A percentile compares a stretch with the other conserved stretches of the same genome.
These are phyloP conservation scores for Nigrospora osmanthi DNA, from an alignment of 2,329 filamentous ascomycete genomes.

Conservation along the genomic window DNA sequence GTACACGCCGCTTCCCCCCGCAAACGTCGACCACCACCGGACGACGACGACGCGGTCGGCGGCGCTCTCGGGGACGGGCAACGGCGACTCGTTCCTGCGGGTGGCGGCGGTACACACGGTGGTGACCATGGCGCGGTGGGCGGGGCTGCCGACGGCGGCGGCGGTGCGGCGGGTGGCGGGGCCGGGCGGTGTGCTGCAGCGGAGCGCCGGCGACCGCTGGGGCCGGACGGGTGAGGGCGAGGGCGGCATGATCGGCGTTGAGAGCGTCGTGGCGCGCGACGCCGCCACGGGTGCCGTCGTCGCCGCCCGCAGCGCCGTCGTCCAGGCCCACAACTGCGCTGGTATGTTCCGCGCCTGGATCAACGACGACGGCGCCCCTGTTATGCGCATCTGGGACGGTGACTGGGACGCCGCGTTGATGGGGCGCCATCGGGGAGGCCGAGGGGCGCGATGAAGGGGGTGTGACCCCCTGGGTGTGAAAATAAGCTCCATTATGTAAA, in stretches of 20 bases:
- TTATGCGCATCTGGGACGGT: slow-evolving; percentile 52
- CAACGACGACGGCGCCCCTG: slow-evolving; percentile 49
- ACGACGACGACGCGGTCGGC: slow-evolving; percentile 26
- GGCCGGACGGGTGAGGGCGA: slow-evolving; percentile 67
- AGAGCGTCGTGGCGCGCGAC: slow-evolving; percentile 42
- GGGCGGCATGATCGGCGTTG: slow-evolving; percentile 80
- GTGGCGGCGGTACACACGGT: slow-evolving; percentile 63
- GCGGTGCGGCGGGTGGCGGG: slow-evolving; percentile 63
- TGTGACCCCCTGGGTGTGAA: no score
- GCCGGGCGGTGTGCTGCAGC: slow-evolving; percentile 63
- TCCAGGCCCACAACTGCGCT: slow-evolving; percentile 77
- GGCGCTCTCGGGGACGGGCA: slow-evolving; percentile 72
- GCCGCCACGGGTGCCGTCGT: slow-evolving; percentile 31
- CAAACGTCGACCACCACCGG: background rate
- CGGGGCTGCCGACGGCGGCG: slow-evolving; percentile 36
- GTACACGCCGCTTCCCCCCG: slow-evolving; percentile 23
- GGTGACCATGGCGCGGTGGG: slow-evolving; percentile 64
- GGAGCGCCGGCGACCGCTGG: slow-evolving; percentile 69
- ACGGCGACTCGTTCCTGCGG: slow-evolving; percentile 81
- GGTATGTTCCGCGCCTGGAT: slow-evolving; percentile 83
- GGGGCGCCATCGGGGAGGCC: no score
- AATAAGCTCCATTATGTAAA: no score
- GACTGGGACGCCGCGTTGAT: slow-evolving; percentile 4
- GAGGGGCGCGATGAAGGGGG: background rate
- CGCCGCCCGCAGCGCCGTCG: slow-evolving; percentile 40